Percentiles rank a stretch among this genome's conserved stretches.
These are phyloP conservation scores for Ophiostoma ips DNA, from an alignment of 2,329 filamentous ascomycete species.

Conservation along the genomic window DNA sequence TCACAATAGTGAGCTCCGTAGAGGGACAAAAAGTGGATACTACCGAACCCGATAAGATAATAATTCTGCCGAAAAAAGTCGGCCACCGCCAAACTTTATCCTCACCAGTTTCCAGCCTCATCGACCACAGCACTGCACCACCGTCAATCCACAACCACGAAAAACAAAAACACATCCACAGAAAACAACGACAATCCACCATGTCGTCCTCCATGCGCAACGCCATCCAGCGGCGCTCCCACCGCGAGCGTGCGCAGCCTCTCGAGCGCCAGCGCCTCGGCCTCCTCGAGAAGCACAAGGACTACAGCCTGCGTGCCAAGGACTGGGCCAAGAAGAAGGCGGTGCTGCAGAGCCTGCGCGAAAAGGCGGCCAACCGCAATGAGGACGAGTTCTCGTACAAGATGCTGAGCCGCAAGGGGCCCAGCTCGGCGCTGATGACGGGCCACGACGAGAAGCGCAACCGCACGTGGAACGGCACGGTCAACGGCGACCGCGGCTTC, in stretches of 20 bases:
- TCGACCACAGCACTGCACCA: neutral
- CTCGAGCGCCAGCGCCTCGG: slow-evolving; percentile 73
- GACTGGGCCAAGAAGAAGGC: slow-evolving; percentile 54
- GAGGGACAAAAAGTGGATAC: neutral
- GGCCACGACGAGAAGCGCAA: slow-evolving; percentile 22
- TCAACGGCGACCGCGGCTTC: slow-evolving; percentile 45
- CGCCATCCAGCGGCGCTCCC: slow-evolving; percentile 36
- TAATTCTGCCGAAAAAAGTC: slow-evolving; percentile 2
- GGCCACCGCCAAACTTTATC: neutral
- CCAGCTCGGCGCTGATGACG: slow-evolving; percentile 31
- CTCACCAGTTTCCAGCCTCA: neutral
- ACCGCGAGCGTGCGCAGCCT: slow-evolving; percentile 82
- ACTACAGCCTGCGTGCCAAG: slow-evolving; percentile 35
- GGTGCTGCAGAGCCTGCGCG: slow-evolving; percentile 42
- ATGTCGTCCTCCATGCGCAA: slow-evolving; percentile 16
- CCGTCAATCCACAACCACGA: neutral
- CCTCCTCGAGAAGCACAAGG: slow-evolving; percentile 87
- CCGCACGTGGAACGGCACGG: slow-evolving; percentile 39
- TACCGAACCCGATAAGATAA: slow-evolving; percentile 9
- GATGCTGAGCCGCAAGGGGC: slow-evolving; percentile 49
- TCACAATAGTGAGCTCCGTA: neutral
- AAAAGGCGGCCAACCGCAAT: slow-evolving; percentile 51
- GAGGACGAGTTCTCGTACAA: slow-evolving; percentile 63
- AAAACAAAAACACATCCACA: neutral
- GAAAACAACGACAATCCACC: slow-evolving; percentile 8